Evolutionary conservation across 2,329 filamentous ascomycete species (phyloP), one percentile per base, ranked within the genome.

Genomic region (Monilinia fructicola): DNA sequence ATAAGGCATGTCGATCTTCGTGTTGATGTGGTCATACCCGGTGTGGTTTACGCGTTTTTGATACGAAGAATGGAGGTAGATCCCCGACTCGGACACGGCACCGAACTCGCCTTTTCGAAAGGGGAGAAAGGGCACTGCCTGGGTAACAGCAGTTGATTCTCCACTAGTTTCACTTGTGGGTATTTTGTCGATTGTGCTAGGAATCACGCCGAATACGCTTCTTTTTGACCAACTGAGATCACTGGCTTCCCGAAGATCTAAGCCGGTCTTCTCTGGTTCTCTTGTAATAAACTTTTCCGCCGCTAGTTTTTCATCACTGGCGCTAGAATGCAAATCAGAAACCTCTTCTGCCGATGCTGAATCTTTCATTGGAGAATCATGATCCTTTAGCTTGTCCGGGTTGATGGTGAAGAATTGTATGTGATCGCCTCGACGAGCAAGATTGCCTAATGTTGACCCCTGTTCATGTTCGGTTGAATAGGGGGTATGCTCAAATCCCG

Each of bases 321-420:
- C 28, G 44, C 16, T 50, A 9, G 42, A 38, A 38, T 50, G 14
- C 3, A 35, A n/a, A 6, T 18, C 28, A n/a, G 14, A 26, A 2
- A 16, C 3, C 12, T 38, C 58, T 21, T 38, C 58, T 26, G 14
- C 16, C 16, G 42, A 50, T 38, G 31, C 7, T 21, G 21, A 4
- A 18, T 38, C n/a, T 2, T 38, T 42, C 28, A 38, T 50, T 50
- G 6, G 42, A 50, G 44, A 7, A n/a, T 12, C 35, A 26, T 23
- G 14, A 23, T 52, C 54, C n/a, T 63, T 69, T 54, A 18, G 21
- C 62, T 38, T 67, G 23, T 11, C 64, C 65, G 58, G 65, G 16
- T 65, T 65, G 21, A 80, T 78, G 44, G 85, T 80, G 71, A 90
- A 87, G 74, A 91, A 92, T 73, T 90, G 85, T 26, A 94, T 83